These are phyloP conservation scores for Cochlearia excelsa DNA, from an alignment of 345 rosid genomes.

Conservation along the genomic window DNA sequence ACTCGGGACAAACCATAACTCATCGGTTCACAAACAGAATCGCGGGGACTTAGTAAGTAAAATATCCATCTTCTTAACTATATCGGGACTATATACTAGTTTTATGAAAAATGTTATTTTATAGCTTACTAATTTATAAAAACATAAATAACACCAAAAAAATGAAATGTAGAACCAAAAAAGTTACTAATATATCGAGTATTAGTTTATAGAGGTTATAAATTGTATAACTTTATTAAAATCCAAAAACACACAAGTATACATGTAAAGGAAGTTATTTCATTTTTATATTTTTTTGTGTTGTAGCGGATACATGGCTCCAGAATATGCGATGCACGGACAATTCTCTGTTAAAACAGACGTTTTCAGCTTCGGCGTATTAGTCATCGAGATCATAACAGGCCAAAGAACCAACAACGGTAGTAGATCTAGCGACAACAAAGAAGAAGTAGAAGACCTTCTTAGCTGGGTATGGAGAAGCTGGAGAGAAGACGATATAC, in stretches of 20 bases:
- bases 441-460: constrained; percentile 31
- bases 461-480: constrained; percentile 47
- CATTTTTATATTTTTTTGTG: neutral
- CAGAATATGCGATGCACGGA: constrained; percentile 36
- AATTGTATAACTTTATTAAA: too few species aligned
- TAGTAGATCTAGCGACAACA: constrained; percentile 1
- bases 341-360: constrained; percentile 36
- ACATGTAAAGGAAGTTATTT: neutral
- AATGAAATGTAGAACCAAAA: too few species aligned
- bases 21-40: constrained; percentile 43
- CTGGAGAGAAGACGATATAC: constrained; percentile 42
- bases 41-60: constrained; percentile 48
- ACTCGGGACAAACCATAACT: constrained; percentile 31
- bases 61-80: neutral
- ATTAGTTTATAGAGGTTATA: too few species aligned
- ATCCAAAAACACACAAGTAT: too few species aligned
- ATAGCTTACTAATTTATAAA: too few species aligned
- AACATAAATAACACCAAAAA: too few species aligned
- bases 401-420: constrained; percentile 31
- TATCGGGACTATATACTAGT: too few species aligned
- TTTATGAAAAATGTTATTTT: too few species aligned
- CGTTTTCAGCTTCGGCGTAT: constrained; percentile 36
- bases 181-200: too few species aligned
- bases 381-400: constrained; percentile 35
- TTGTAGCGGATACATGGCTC: constrained; percentile 36